Conservation (phyloP, 768 basidiomycete genomes). For the Pisolithus marmoratus region DNA sequence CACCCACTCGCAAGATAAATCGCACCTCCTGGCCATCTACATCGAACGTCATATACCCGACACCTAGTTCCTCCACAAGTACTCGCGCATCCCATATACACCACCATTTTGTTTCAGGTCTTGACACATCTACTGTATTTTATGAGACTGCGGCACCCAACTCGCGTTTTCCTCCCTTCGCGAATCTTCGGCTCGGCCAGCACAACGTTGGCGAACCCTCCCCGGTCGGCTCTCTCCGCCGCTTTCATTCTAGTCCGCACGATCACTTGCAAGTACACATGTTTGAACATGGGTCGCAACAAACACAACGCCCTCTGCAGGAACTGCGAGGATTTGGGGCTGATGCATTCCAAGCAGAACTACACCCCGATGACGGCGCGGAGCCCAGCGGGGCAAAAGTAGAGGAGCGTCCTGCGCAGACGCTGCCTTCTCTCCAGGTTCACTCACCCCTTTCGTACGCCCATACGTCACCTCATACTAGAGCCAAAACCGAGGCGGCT, state of each 20-base stretch:
- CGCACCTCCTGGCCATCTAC: constrained; percentile 36
- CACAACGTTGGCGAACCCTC: constrained; percentile 23
- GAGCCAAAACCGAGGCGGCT: neutral
- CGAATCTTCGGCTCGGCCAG: constrained; percentile 5
- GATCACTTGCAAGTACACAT: constrained; percentile 15
- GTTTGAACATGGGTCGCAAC: neutral
- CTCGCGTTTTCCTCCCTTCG: constrained; percentile 17
- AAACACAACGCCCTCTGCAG: neutral
- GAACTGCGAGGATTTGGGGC: neutral
- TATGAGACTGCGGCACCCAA: constrained; percentile 51
- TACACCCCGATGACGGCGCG: constrained; percentile 2
- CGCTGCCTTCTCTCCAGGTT: neutral
- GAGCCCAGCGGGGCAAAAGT: constrained; percentile 3
- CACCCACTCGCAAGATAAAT: constrained; percentile 33
- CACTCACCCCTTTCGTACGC: neutral
- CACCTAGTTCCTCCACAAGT: constrained; percentile 39
- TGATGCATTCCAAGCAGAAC: constrained; percentile 17
- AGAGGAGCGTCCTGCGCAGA: constrained; percentile 3
- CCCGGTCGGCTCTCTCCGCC: constrained; percentile 22
- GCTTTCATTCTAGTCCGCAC: constrained; percentile 28
- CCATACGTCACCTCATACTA: neutral
- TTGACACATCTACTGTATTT: constrained; percentile 56
- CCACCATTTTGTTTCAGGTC: constrained; percentile 23
- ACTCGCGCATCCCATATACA: constrained; percentile 27
- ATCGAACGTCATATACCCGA: constrained; percentile 37